Evolutionary conservation across 2,329 filamentous ascomycete species (phyloP).

Genomic region (Penicillium oxalicum): DNA sequence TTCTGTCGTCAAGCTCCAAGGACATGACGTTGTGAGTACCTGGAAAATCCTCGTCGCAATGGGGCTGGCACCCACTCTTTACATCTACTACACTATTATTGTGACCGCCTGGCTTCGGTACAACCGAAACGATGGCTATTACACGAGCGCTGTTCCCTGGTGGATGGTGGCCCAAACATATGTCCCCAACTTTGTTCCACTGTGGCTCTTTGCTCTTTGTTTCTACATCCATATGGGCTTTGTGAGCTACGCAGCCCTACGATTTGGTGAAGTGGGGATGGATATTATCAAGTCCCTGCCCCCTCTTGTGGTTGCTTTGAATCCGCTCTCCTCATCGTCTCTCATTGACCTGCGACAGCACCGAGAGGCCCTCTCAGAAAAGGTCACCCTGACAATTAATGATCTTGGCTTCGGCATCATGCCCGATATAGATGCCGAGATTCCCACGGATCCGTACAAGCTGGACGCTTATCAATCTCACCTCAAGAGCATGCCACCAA

Average conservation of each 20-base stretch:
- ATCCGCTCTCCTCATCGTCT: constrained; percentile 73
- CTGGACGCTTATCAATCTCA: constrained; percentile 22
- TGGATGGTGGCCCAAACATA: constrained; percentile 35
- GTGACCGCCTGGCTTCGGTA: constrained; percentile 68
- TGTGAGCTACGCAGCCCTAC: constrained; percentile 82
- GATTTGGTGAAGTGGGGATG: constrained; percentile 93
- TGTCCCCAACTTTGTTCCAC: constrained; percentile 68
- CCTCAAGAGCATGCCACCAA: constrained; percentile 22
- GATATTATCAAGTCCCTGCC: constrained; percentile 90
- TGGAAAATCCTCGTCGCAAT: constrained; percentile 86
- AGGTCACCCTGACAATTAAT: constrained; percentile 87
- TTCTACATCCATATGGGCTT: constrained; percentile 74
- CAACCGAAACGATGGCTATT: constrained; percentile 65
- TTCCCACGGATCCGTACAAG: constrained; percentile 49
- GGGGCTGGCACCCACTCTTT: constrained; percentile 70
- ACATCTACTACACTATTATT: constrained; percentile 69
- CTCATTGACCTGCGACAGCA: constrained; percentile 67
- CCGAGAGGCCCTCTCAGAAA: constrained; percentile 64
- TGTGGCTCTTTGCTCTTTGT: constrained; percentile 65
- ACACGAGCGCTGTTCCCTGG: constrained; percentile 14
- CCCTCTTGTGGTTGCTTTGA: constrained; percentile 75
- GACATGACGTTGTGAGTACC: constrained; percentile 77
- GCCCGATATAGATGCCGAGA: constrained; percentile 76
- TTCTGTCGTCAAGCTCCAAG: constrained; percentile 78
- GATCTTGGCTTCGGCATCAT: constrained; percentile 89